Evolutionary conservation across 129 eudicot genomes (phyloP), one percentile per base, ranked within the genome.

Genomic region (Lactuca saligna): DNA sequence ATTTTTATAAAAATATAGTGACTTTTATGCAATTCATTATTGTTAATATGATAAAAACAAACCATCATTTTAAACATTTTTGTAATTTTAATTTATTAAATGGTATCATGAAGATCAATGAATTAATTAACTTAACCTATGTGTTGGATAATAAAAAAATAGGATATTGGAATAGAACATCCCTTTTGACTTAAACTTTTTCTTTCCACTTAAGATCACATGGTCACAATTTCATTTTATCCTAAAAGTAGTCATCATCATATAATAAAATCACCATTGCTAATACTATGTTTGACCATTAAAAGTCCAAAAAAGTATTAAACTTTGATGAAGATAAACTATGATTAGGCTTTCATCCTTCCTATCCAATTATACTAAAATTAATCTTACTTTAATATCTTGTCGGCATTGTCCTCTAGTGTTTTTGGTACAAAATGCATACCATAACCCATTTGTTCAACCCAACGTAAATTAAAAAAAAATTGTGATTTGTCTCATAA

Each of bases 221-320:
- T 66, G 70, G 57, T 72, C 50, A 64, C 61, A 60, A 57, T 56
- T 56, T 48, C 17, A 69, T 50, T 42, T 72, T 60, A 54, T 54
- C 33, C 42, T 4, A 67, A 60, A 73, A 73, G 32, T 54, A 53
- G 69, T 68, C 60, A 68, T 25, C 29, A 25, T 25, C 29, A 25
- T 25, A 25, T 25, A 25, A 25, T 67, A 37, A 54, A 60, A 46
- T 32, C 65, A 16, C 14, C 46, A 44, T 60, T 44, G 69, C 38
- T 32, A 74, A 79, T 73, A 73, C 75, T 67, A 79, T 73, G 83
- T 79, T 79, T 79, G 79, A 79, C 83, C 60, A 64, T 59, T 72
- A 64, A 59, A 78, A 57, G 63, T 49, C 69, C n/a, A 71, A 59
- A 65, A 58, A 63, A 65, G 66, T 42, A 54, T 48, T 42, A 31